A percentile compares a stretch with the other conserved stretches of the same genome.
These are phyloP conservation scores for Ballota nigra DNA, from an alignment of 257 asterid genomes.

Conservation along the genomic window DNA sequence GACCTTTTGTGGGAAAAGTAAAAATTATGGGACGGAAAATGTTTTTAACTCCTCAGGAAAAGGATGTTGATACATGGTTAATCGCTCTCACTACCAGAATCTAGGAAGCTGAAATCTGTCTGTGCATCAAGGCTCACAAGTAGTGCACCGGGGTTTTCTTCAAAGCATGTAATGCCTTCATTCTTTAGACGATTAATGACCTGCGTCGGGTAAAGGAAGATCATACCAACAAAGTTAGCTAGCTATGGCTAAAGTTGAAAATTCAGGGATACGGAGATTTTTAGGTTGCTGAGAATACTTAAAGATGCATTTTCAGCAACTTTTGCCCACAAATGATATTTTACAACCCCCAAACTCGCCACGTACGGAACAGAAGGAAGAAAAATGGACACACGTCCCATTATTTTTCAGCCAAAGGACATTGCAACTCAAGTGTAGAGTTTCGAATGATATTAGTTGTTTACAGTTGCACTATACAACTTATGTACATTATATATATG, in stretches of 20 bases:
- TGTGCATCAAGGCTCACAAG: conserved; percentile 65
- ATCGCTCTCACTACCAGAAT: conserved; percentile 60
- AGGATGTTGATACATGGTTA: conserved; percentile 24
- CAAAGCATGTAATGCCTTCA: conserved; percentile 72
- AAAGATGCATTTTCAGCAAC: background rate
- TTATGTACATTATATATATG: no score
- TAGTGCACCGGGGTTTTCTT: conserved; percentile 81
- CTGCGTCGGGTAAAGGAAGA: conserved; percentile 35
- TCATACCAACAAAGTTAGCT: background rate
- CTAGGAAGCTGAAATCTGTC: conserved; percentile 64
- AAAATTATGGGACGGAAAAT: background rate
- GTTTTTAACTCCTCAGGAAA: no score
- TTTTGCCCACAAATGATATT: background rate
- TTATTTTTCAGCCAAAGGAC: no score
- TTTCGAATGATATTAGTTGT: background rate
- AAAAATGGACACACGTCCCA: background rate
- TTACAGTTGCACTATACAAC: no score
- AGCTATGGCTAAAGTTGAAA: background rate
- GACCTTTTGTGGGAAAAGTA: background rate
- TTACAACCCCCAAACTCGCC: background rate
- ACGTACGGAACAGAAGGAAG: background rate
- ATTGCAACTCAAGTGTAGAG: no score
- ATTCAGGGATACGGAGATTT: background rate
- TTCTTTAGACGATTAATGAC: conserved; percentile 57
- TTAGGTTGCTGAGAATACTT: background rate